These are phyloP conservation scores for Penicillium chermesinum DNA, from an alignment of 495 filamentous ascomycete genomes.

Conservation along the genomic window DNA sequence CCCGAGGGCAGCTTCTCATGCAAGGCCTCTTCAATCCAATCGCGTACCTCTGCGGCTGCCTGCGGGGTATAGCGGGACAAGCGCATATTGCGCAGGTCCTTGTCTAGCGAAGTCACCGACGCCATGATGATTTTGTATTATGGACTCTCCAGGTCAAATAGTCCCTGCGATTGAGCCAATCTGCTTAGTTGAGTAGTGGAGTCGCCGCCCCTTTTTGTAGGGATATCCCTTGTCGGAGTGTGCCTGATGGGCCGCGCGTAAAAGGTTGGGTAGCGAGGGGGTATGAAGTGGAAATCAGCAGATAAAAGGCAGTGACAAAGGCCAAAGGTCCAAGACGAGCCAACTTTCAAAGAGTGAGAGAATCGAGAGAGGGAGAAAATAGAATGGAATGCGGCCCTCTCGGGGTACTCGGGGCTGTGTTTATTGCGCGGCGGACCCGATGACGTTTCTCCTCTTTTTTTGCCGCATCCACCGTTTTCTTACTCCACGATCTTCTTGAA, in stretches of 20 bases:
- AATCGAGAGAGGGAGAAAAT: constrained; percentile 7
- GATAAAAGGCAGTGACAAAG: background rate
- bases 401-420: constrained; percentile 16
- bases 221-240: constrained; percentile 18
- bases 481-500: constrained; percentile 10
- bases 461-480: constrained; percentile 12
- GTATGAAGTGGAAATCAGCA: background rate
- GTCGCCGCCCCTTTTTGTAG: background rate
- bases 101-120: constrained; percentile 89
- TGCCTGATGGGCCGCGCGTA: constrained; percentile 22
- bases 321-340: background rate
- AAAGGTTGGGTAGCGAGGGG: constrained; percentile 22
- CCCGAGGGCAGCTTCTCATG: constrained; percentile 61
- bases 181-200: background rate
- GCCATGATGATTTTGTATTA: constrained; percentile 58
- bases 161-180: background rate
- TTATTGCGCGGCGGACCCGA: constrained; percentile 18
- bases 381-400: constrained; percentile 20
- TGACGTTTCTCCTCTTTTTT: constrained; percentile 26
- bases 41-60: constrained; percentile 77
- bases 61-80: constrained; percentile 90
- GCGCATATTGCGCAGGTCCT: constrained; percentile 90
- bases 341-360: constrained; percentile 3
- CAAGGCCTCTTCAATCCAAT: constrained; percentile 85
- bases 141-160: background rate